phyloP scores from a whole-genome alignment of 169 alveolate genomes.

The Plasmodium malariae region DNA sequence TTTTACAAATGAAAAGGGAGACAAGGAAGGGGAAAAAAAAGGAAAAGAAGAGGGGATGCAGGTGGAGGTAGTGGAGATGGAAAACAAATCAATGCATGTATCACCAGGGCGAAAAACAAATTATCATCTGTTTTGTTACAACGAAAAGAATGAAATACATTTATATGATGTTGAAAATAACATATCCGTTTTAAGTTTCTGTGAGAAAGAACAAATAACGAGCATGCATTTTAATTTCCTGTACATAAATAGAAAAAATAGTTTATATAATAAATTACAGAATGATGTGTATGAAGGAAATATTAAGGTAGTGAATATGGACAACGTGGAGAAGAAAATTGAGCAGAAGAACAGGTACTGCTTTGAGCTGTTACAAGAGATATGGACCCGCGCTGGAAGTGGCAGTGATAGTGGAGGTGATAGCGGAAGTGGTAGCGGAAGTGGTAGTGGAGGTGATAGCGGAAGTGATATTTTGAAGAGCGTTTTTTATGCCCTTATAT shows the following conservation, averaged over 20 bases:
- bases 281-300: conserved; percentile 31
- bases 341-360: conserved; percentile 28
- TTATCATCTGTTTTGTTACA: conserved; percentile 13
- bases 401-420: background rate
- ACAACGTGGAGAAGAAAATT: conserved; percentile 19
- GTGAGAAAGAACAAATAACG: conserved; percentile 26
- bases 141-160: conserved; percentile 72
- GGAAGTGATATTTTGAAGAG: background rate
- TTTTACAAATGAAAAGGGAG: background rate
- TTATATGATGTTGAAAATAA: conserved; percentile 35
- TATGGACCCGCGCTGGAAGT: background rate
- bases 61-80: background rate
- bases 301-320: conserved; percentile 31
- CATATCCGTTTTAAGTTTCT: conserved; percentile 19
- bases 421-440: background rate
- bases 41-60: background rate
- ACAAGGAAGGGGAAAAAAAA: background rate
- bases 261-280: conserved; percentile 41
- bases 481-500: conserved; percentile 54
- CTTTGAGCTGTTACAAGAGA: conserved; percentile 35
- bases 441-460: background rate
- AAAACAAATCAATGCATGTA: background rate
- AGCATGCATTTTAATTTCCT: conserved; percentile 36
- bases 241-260: conserved; percentile 53
- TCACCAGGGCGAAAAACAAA: background rate